Evolutionary conservation across 768 basidiomycete species (phyloP).

Genomic region (Phaeotremella skinneri): DNA sequence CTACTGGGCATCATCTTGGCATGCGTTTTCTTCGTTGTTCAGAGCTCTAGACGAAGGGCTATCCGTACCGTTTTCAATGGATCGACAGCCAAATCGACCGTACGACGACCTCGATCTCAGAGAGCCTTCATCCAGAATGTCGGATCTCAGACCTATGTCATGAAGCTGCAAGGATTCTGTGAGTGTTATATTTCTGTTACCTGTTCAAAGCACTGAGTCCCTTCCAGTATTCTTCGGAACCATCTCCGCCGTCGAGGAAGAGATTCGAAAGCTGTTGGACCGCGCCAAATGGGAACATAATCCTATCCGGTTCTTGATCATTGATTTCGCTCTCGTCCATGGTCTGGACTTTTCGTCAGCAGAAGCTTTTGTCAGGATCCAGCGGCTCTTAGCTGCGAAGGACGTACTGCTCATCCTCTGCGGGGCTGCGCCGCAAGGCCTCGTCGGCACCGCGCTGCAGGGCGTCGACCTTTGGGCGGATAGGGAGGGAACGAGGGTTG

Average conservation of each 20-base stretch:
- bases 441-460: conserved; percentile 68
- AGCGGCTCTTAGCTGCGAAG: conserved; percentile 71
- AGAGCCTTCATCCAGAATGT: conserved; percentile 87
- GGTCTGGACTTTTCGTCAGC: conserved; percentile 94
- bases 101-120: conserved; percentile 82
- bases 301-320: conserved; percentile 83
- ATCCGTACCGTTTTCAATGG: conserved; percentile 82
- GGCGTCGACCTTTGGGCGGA: conserved; percentile 71
- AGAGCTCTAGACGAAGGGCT: conserved; percentile 79
- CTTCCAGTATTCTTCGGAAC: conserved; percentile 60
- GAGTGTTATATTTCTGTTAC: conserved; percentile 16
- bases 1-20: conserved; percentile 87
- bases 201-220: neutral
- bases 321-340: conserved; percentile 79
- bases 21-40: conserved; percentile 97
- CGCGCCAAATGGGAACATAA: conserved; percentile 66
- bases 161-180: conserved; percentile 73
- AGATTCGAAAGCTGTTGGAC: conserved; percentile 72
- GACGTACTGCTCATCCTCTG: conserved; percentile 85
- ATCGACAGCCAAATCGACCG: conserved; percentile 80
- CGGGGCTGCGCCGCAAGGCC: conserved; percentile 62
- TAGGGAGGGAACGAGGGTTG: conserved; percentile 67
- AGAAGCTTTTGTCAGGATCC: conserved; percentile 89
- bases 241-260: conserved; percentile 81
- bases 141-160: conserved; percentile 81